Conservation (phyloP, 179 eudicot genomes). For the Pouteria campechiana region DNA sequence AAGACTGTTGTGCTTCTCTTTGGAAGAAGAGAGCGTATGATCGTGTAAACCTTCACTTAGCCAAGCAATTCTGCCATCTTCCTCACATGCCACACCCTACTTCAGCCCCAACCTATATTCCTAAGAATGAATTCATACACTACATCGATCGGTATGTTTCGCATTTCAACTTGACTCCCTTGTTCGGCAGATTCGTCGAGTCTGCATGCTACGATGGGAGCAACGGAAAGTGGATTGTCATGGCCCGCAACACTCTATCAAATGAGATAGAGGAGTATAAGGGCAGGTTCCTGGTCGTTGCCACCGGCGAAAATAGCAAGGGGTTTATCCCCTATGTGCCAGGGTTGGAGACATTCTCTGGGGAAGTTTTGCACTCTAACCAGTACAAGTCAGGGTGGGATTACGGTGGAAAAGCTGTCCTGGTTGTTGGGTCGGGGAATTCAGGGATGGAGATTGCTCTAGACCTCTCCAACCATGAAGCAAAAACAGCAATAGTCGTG, state of each 20-base stretch:
- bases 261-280: conserved; percentile 30
- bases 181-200: conserved; percentile 30
- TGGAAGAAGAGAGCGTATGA: conserved; percentile 77
- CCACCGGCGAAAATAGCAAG: conserved; percentile 65
- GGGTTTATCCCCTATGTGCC: conserved; percentile 39
- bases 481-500: conserved; percentile 46
- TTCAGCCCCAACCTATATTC: conserved; percentile 27
- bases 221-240: conserved; percentile 30
- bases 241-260: conserved; percentile 8
- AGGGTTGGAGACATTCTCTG: conserved; percentile 43
- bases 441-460: conserved; percentile 87
- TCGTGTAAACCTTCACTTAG: conserved; percentile 67
- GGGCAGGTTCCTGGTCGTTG: conserved; percentile 71
- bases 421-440: conserved; percentile 86
- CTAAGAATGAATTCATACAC: conserved; percentile 27
- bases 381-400: conserved; percentile 41
- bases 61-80: conserved; percentile 44
- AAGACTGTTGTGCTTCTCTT: conserved; percentile 55
- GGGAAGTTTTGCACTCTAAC: conserved; percentile 63
- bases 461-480: conserved; percentile 62
- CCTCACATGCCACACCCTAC: conserved; percentile 38
- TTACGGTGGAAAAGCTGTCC: conserved; percentile 31
- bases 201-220: conserved; percentile 28
- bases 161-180: conserved; percentile 40
- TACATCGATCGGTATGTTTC: conserved; percentile 56